Base-by-base conservation (phyloP, 805 yeast species). In the Candida dendrica region DNA sequence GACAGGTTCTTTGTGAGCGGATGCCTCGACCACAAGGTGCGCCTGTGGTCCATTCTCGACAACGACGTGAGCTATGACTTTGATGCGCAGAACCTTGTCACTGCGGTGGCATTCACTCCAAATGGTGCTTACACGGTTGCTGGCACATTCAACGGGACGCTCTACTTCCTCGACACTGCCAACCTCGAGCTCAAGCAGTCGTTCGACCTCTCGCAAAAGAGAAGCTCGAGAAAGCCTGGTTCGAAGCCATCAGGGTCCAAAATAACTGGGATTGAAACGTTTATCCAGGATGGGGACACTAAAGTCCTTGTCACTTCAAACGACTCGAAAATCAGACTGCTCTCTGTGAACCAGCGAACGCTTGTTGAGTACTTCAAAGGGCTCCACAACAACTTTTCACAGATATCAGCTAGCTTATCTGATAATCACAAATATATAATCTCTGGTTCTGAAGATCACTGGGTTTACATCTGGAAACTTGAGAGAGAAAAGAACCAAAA, bases 11-110 rank as follows among this genome's bases (percentile, higher is more conserved):
- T 90, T 58, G 58, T 84, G 3, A 80, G 89, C 48, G 91, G 95
- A 6, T 83, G 91, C 40, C 65, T 89, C 47, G 95, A 88, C 53
- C 81, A 83, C 44, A 68, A 74, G 18, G 70, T 86, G 15, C 64
- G 95, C 42, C 59, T 90, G n/a, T 87, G 96, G 95, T 83, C 91
- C 1, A 81, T 90, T 22, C 67, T 89, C 37, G 97, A 90, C 43
- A 69, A 72, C 31, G 73, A 73, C 36, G 80, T 84, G 4, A 71
- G 81, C 8, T 84, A 65, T 55, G 71, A 77, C 48, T 69, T 73
- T 39, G 81, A 81, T 37, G 74, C 84, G 16, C 73, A 79, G 5
- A 81, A 77, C 44, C 61, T 84, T 41, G 77, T 89, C 13, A 88
- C 96, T 0, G 84, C 95, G 0, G 68, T 85, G 34, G 76, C 77